Conservation (phyloP, 192 early-diverging fungal genomes). For the Gorgonomyces haynaldii region DNA sequence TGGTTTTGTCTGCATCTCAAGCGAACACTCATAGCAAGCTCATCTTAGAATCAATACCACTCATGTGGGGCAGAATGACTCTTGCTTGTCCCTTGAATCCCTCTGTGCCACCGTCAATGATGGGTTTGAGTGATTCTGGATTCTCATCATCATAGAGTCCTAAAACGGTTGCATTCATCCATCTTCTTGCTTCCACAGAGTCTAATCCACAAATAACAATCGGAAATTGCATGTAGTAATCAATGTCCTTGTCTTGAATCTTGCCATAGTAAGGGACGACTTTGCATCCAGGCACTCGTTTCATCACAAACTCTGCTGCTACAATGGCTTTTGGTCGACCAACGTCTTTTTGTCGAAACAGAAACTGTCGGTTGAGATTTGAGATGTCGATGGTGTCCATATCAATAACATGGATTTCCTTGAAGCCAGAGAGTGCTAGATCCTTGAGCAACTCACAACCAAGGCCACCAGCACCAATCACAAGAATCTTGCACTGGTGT, state of each 20-base stretch:
- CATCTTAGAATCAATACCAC: no score
- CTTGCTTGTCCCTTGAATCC: constrained; percentile 91
- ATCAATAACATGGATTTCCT: constrained; percentile 82
- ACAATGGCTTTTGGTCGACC: constrained; percentile 82
- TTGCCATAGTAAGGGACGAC: constrained; percentile 69
- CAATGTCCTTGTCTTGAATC: constrained; percentile 93
- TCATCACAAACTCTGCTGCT: constrained; percentile 61
- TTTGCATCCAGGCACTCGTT: constrained; percentile 69
- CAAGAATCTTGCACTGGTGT: constrained; percentile 33
- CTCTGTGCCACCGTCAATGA: constrained; percentile 95
- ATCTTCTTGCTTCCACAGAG: constrained; percentile 87
- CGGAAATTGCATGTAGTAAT: constrained; percentile 80
- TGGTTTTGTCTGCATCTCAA: constrained; percentile 84
- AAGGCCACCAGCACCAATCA: constrained; percentile 60
- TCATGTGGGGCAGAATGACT: constrained; percentile 75
- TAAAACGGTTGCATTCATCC: constrained; percentile 89
- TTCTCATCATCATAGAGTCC: constrained; percentile 64
- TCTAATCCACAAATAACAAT: constrained; percentile 90
- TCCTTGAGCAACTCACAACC: constrained; percentile 98
- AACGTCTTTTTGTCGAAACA: constrained; percentile 91
- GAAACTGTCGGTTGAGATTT: constrained; percentile 96
- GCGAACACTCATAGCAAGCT: constrained; percentile 92
- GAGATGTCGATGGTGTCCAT: constrained; percentile 98
- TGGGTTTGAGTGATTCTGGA: constrained; percentile 63
- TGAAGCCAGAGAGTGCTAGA: constrained; percentile 81